These are phyloP conservation scores for Paraphaeosphaeria sporulosa DNA, from an alignment of 2,329 filamentous ascomycete genomes.

Conservation along the genomic window DNA sequence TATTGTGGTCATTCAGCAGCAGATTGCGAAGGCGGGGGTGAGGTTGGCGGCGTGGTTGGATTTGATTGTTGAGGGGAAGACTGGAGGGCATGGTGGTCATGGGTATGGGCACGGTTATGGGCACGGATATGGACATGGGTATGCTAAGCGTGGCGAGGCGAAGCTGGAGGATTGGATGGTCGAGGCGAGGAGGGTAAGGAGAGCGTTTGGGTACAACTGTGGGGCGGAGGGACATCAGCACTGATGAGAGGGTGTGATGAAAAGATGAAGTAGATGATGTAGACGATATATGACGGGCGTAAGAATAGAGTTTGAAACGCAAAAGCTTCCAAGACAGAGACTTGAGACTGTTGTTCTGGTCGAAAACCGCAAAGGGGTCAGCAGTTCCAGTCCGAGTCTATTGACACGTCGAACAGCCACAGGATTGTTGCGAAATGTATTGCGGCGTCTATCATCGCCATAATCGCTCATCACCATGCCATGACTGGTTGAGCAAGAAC, in stretches of 20 bases:
- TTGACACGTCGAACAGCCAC: no score
- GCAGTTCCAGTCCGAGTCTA: no score
- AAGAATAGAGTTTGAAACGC: no score
- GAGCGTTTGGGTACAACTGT: constrained; percentile 39
- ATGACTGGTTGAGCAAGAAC: no score
- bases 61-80: constrained; percentile 32
- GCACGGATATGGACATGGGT: constrained; percentile 3
- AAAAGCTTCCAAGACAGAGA: no score
- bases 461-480: no score
- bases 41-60: constrained; percentile 43
- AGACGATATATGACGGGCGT: neutral
- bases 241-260: constrained; percentile 11
- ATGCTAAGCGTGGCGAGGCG: constrained; percentile 22
- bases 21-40: constrained; percentile 53
- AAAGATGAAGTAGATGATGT: constrained; percentile 3
- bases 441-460: no score
- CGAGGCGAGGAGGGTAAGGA: constrained; percentile 34
- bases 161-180: constrained; percentile 38
- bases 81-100: constrained; percentile 14
- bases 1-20: constrained; percentile 50
- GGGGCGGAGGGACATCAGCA: constrained; percentile 34
- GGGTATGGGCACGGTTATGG: neutral
- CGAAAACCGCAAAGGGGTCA: no score
- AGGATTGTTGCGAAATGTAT: no score
- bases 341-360: no score